phyloP scores from a whole-genome alignment of 2,329 filamentous ascomycete species.

The Ceratocystis ficicola region DNA sequence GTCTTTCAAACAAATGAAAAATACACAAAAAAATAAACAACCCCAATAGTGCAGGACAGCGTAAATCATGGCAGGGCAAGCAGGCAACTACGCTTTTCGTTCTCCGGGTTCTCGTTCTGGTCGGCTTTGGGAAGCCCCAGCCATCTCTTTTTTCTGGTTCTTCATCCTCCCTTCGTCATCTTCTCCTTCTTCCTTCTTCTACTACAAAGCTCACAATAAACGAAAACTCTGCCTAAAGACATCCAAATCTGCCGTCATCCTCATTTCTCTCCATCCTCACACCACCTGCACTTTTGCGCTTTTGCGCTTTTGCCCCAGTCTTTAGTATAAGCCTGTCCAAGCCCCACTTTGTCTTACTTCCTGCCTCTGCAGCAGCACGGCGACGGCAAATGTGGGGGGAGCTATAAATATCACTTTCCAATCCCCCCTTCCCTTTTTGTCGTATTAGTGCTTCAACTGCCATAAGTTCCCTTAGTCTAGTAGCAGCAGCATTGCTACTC shows the following conservation, averaged over 20 bases:
- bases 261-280: not conserved
- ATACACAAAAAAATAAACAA: too few relatives aligned
- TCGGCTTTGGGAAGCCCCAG: not conserved
- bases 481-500: too few relatives aligned
- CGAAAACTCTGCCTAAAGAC: not conserved
- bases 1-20: not conserved
- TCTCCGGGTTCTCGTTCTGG: too few relatives aligned
- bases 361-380: not conserved
- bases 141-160: too few relatives aligned
- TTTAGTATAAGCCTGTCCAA: not conserved
- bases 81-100: not conserved
- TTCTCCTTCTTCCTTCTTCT: not conserved
- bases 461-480: too few relatives aligned
- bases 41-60: too few relatives aligned
- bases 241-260: not conserved
- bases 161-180: too few relatives aligned
- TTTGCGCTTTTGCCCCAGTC: not conserved
- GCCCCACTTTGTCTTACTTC: slow-evolving; percentile 1
- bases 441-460: too few relatives aligned
- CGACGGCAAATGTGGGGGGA: not conserved
- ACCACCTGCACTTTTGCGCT: not conserved
- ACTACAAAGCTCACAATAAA: not conserved
- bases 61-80: too few relatives aligned
- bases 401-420: not conserved
- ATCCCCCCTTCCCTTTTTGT: not conserved